Conservation (phyloP, 169 alveolate genomes). For the Cryptosporidium xiaoi region DNA sequence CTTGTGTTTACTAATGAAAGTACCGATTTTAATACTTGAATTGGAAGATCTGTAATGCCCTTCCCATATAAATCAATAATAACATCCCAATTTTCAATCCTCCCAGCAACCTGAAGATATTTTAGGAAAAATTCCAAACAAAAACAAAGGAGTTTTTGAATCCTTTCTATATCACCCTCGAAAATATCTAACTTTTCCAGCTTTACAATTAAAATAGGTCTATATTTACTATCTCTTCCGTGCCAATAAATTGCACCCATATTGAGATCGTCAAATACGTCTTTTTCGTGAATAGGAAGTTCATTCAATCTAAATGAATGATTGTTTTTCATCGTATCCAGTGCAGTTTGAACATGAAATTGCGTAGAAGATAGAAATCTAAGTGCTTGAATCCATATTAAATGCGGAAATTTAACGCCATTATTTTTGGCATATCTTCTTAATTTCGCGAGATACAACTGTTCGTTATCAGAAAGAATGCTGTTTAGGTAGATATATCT, state of each 20-base stretch:
- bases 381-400: slow-evolving; percentile 63
- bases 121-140: slow-evolving; percentile 67
- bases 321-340: slow-evolving; percentile 52
- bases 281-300: slow-evolving; percentile 55
- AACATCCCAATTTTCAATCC: slow-evolving; percentile 76
- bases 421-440: slow-evolving; percentile 43
- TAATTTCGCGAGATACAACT: slow-evolving; percentile 45
- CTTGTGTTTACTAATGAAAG: slow-evolving; percentile 72
- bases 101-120: slow-evolving; percentile 76
- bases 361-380: slow-evolving; percentile 61
- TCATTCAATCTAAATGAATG: slow-evolving; percentile 48
- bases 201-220: slow-evolving; percentile 73
- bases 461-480: slow-evolving; percentile 53
- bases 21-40: slow-evolving; percentile 61
- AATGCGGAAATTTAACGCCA: slow-evolving; percentile 46
- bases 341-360: slow-evolving; percentile 54
- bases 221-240: slow-evolving; percentile 74
- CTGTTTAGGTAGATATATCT: slow-evolving; percentile 67
- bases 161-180: slow-evolving; percentile 64
- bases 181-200: slow-evolving; percentile 40
- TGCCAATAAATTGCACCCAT: slow-evolving; percentile 76
- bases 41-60: slow-evolving; percentile 74
- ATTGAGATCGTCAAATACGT: slow-evolving; percentile 57
- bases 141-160: slow-evolving; percentile 69
- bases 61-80: slow-evolving; percentile 70